phyloP scores from a whole-genome alignment of 208 protist species.

The Trichomonas gallinae region DNA sequence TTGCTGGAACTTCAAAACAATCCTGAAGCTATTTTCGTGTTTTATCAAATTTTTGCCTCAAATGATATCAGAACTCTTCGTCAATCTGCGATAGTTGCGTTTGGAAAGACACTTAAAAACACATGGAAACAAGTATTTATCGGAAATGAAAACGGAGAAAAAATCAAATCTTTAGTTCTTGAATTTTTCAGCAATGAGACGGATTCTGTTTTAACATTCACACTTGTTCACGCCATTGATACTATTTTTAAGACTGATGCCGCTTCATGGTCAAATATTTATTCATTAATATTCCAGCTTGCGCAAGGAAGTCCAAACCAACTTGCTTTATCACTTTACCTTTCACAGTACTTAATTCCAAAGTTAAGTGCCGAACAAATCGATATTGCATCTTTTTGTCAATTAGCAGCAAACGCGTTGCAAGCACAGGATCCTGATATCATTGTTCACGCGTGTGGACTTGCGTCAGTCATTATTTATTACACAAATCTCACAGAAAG shows the following conservation, averaged over 20 bases:
- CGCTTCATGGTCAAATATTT: neutral
- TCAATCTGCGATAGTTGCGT: neutral
- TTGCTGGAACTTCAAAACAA: neutral
- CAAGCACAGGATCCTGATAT: neutral
- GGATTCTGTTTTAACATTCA: neutral
- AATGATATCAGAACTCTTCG: neutral
- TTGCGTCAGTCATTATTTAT: neutral
- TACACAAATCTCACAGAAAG: neutral
- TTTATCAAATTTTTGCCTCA: neutral
- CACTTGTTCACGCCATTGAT: neutral
- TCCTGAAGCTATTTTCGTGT: neutral
- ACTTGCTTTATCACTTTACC: neutral
- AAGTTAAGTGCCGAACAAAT: neutral
- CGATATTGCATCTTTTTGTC: neutral
- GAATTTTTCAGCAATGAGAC: neutral
- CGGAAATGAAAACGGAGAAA: neutral
- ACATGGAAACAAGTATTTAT: neutral
- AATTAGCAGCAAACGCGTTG: neutral
- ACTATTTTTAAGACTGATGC: neutral
- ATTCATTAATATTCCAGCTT: neutral
- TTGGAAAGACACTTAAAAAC: neutral
- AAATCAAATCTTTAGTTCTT: neutral
- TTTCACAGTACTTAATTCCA: neutral
- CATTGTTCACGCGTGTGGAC: neutral
- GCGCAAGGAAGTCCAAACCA: neutral